phyloP scores from a whole-genome alignment of 176 grass and related monocot species.

The Hsuehochloa calcarea region DNA sequence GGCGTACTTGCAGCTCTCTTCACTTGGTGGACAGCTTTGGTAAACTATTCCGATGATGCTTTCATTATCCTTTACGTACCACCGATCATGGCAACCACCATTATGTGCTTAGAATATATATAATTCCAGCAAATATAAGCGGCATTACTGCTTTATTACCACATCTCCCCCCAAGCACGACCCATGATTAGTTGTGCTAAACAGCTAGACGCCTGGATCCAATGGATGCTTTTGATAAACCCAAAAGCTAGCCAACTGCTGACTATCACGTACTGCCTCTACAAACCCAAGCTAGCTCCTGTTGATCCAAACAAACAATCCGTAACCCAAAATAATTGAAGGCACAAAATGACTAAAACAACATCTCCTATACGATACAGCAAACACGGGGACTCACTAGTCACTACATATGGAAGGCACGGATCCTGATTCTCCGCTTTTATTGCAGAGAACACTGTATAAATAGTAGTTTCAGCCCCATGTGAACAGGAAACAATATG shows the following conservation, averaged over 20 bases:
- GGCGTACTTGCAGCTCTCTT: background rate
- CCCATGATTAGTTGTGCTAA: background rate
- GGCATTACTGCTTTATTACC: background rate
- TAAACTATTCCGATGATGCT: background rate
- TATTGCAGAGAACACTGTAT: too few relatives aligned
- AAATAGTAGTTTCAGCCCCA: too few relatives aligned
- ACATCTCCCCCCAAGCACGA: background rate
- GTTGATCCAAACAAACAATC: background rate
- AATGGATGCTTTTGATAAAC: background rate
- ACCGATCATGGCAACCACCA: background rate
- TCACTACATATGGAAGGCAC: too few relatives aligned
- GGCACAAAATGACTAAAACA: background rate
- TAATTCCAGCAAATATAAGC: background rate
- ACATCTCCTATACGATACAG: background rate
- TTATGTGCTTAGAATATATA: background rate
- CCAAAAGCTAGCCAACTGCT: too few relatives aligned
- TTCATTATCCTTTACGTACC: background rate
- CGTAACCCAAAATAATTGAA: background rate
- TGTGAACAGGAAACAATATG: too few relatives aligned
- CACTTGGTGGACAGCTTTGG: background rate
- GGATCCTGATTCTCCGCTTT: too few relatives aligned
- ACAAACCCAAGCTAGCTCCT: background rate
- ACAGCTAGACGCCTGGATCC: background rate
- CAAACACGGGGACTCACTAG: background rate
- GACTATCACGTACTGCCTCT: background rate